phyloP scores from a whole-genome alignment of 1,139 yeast genomes.

The Pichia sp. region DNA sequence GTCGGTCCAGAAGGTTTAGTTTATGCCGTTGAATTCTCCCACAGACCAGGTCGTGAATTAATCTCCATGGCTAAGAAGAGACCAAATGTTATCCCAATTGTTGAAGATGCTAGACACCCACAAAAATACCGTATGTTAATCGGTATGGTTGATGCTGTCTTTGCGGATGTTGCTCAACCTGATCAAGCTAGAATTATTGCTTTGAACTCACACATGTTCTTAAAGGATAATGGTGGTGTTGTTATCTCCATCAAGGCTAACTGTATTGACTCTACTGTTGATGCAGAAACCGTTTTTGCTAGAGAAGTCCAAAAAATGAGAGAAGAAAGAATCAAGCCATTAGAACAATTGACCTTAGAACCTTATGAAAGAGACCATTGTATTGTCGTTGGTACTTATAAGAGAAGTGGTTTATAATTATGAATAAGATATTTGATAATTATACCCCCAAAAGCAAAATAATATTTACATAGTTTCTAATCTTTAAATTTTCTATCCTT shows the following conservation, averaged over 20 bases:
- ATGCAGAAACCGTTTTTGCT: slow-evolving; percentile 98
- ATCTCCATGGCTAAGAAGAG: slow-evolving; percentile 99
- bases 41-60: slow-evolving; percentile 99
- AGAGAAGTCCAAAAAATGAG: slow-evolving; percentile 98
- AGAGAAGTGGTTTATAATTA: slow-evolving; percentile 71
- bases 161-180: slow-evolving; percentile 99
- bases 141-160: slow-evolving; percentile 97
- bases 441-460: too few species aligned
- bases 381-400: slow-evolving; percentile 94
- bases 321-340: slow-evolving; percentile 97
- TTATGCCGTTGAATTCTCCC: slow-evolving; percentile 98
- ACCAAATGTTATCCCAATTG: slow-evolving; percentile 97
- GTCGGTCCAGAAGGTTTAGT: slow-evolving; percentile 99
- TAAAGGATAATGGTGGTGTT: slow-evolving; percentile 97
- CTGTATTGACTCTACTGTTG: slow-evolving; percentile 99
- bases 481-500: too few species aligned
- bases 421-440: too few species aligned
- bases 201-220: slow-evolving; percentile 93
- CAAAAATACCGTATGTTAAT: slow-evolving; percentile 98
- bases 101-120: slow-evolving; percentile 99
- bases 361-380: slow-evolving; percentile 99
- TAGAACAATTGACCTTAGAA: slow-evolving; percentile 97
- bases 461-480: too few species aligned
- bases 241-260: slow-evolving; percentile 98
- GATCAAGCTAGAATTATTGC: slow-evolving; percentile 99